These are phyloP conservation scores for Neurospora sp. DNA, from an alignment of 495 filamentous ascomycete species.

Conservation along the genomic window DNA sequence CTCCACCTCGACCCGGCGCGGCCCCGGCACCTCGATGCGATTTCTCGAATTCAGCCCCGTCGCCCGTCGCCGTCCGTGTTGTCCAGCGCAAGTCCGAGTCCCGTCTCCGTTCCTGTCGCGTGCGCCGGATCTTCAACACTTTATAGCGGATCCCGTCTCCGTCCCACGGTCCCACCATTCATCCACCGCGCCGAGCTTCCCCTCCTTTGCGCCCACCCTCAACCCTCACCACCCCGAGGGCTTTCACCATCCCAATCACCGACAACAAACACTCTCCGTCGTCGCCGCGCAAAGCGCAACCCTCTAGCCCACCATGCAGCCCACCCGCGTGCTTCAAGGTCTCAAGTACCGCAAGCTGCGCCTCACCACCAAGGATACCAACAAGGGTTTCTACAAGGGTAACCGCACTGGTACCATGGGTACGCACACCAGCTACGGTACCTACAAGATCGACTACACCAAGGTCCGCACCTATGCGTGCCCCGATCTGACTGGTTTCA, in stretches of 20 bases:
- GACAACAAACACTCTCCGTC: not conserved
- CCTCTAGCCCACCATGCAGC: conserved; percentile 40
- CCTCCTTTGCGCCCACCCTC: not conserved
- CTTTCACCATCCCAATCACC: not conserved
- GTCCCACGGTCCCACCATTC: no score
- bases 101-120: not conserved
- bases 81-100: not conserved
- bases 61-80: not conserved
- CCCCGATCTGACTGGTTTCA: conserved; percentile 58
- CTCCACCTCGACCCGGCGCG: not conserved
- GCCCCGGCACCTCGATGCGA: not conserved
- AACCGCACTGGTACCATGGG: conserved; percentile 81
- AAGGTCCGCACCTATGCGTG: conserved; percentile 89
- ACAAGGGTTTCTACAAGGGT: conserved; percentile 95
- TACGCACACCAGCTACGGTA: conserved; percentile 71
- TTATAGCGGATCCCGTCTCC: not conserved
- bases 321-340: conserved; percentile 58
- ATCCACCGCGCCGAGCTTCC: not conserved
- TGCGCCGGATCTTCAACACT: not conserved
- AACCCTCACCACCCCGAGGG: not conserved
- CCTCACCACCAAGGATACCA: conserved; percentile 84
- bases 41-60: not conserved
- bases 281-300: not conserved
- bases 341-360: conserved; percentile 51
- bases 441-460: conserved; percentile 68